Conservation (phyloP, 305 asterid genomes). For the Solanum chacoense region DNA sequence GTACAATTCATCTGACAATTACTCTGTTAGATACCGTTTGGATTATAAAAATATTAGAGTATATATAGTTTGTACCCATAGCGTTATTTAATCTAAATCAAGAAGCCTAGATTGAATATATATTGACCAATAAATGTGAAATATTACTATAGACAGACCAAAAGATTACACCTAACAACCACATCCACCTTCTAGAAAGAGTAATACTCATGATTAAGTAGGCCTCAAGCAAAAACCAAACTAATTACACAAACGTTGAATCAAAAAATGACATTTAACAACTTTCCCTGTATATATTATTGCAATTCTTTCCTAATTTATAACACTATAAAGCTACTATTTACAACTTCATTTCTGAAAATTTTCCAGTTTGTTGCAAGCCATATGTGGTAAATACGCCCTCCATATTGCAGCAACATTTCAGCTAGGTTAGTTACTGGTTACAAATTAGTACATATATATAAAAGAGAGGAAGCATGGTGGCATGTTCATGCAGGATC, state of each 20-base stretch:
- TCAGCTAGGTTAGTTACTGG: background rate
- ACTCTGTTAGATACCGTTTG: background rate
- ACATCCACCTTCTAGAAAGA: background rate
- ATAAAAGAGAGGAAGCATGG: background rate
- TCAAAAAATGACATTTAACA: background rate
- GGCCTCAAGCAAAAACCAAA: background rate
- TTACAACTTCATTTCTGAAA: background rate
- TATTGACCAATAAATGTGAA: background rate
- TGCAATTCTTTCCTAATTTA: background rate
- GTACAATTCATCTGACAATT: background rate
- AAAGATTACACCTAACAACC: background rate
- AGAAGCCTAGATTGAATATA: background rate
- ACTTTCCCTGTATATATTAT: background rate
- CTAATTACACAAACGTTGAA: background rate
- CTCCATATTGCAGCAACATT: background rate
- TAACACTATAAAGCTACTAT: background rate
- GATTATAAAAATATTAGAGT: background rate
- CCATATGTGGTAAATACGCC: background rate
- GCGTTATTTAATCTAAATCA: background rate
- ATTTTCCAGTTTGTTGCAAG: too few relatives aligned
- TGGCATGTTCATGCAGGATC: conserved; percentile 43
- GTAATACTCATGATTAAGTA: background rate
- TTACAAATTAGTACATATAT: background rate
- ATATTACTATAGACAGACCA: background rate
- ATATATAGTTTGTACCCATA: background rate